phyloP scores from a whole-genome alignment of 768 basidiomycete genomes.

The Rhizopogon vulgaris region DNA sequence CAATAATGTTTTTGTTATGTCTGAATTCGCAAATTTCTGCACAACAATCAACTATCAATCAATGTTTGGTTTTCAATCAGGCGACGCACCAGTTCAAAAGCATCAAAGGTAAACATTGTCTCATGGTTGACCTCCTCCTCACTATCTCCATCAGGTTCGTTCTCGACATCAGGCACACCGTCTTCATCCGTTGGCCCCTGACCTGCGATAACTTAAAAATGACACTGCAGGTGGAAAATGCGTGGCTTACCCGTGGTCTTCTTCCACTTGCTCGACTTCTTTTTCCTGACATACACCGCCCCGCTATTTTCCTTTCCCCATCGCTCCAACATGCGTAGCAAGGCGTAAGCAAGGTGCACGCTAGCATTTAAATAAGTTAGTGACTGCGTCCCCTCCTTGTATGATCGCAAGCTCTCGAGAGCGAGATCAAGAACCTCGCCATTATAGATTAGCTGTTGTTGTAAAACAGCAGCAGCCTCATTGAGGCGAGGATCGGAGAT shows the following conservation, averaged over 20 bases:
- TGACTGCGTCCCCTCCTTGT: slow-evolving; percentile 75
- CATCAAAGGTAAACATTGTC: slow-evolving; percentile 87
- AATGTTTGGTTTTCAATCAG: slow-evolving; percentile 7
- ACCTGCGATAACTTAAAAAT: slow-evolving; percentile 21
- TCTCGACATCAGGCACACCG: slow-evolving; percentile 63
- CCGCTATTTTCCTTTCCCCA: slow-evolving; percentile 70
- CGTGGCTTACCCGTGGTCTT: slow-evolving; percentile 41
- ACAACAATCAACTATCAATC: slow-evolving; percentile 13
- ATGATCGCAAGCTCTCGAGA: slow-evolving; percentile 67
- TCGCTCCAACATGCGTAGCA: slow-evolving; percentile 86
- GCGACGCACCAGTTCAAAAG: slow-evolving; percentile 74
- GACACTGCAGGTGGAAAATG: slow-evolving; percentile 1
- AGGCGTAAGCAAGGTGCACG: slow-evolving; percentile 74
- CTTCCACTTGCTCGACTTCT: slow-evolving; percentile 49
- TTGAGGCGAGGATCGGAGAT: slow-evolving; percentile 38
- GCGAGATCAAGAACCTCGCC: slow-evolving; percentile 90
- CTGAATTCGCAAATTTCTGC: slow-evolving; percentile 86
- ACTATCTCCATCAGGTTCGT: slow-evolving; percentile 42
- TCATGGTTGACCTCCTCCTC: slow-evolving; percentile 69
- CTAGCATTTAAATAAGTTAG: slow-evolving; percentile 83
- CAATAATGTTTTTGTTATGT: slow-evolving; percentile 80
- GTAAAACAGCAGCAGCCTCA: slow-evolving; percentile 76
- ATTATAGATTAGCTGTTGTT: slow-evolving; percentile 91
- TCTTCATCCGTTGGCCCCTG: slow-evolving; percentile 44
- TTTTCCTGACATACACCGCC: slow-evolving; percentile 68